Evolutionary conservation across 2,329 filamentous ascomycete species (phyloP), one percentile per base, ranked within the genome.

Genomic region (Arthrinium puccinioides): DNA sequence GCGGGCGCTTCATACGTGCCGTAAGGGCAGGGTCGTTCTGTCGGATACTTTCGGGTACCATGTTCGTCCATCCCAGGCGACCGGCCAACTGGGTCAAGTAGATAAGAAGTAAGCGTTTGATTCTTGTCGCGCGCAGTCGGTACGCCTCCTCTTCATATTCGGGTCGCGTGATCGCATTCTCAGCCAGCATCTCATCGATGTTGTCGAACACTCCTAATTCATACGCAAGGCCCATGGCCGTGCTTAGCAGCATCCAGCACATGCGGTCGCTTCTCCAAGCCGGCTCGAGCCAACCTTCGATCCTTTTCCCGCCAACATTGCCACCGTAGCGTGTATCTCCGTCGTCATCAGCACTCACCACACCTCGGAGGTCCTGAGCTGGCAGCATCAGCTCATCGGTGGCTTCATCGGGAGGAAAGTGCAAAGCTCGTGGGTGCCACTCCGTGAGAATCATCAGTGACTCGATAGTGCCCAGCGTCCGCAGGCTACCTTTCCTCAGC

Each of bases 191-290:
- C 50, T 89, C 84, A 40, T 85, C 87, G 46, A 89, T 87, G 41
- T 89, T 80, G 48, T 97, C 92, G 50, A 97, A 98, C 3, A 98
- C 87, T 9, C 92, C 92, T 21, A 98, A 77, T 59, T 98, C 92
- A 48, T 94, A 94, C 0, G 86, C 87, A 25, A 97, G 69, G 1
- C 88, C 85, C 67, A 90, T 85, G 11, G 87, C 88, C 25, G 88
- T 94, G 53, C 87, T 94, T 21, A 97, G 72, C 11, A 97, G 69
- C 87, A 96, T 96, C 90, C 90, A 96, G 55, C 87, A 94, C 86
- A 96, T 94, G 38, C 88, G 84, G 53, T 96, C 90, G 46, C 84
- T 87, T 50, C 90, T 76, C 87, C 90, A 96, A 8, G 87, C 90
- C 3, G 92, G 92, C 59, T 98, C 92, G 4, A 97, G 76, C 87